Conservation (phyloP, 1,139 yeast species). For the Blastobotrys persicus region DNA sequence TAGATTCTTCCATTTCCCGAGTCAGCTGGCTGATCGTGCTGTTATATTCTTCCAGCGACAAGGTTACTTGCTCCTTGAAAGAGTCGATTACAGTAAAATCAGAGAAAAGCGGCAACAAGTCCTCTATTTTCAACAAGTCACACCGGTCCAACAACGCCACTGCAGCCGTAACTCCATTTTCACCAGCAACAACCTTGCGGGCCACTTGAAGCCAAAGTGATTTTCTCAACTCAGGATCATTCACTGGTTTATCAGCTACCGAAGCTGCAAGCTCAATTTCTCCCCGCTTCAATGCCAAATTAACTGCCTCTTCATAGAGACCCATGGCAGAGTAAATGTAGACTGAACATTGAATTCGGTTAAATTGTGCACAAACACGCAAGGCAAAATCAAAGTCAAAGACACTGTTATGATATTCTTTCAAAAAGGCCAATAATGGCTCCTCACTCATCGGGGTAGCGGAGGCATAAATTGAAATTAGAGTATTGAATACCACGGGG, state of each 20-base stretch:
- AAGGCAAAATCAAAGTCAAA: conserved; percentile 69
- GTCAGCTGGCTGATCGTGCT: conserved; percentile 60
- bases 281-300: conserved; percentile 62
- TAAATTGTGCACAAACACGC: conserved; percentile 63
- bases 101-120: conserved; percentile 79
- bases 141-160: conserved; percentile 48
- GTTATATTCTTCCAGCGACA: conserved; percentile 72
- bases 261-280: conserved; percentile 59
- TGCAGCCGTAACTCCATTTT: conserved; percentile 33
- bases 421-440: conserved; percentile 49
- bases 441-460: conserved; percentile 46
- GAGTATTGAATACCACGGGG: conserved; percentile 63
- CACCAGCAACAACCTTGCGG: conserved; percentile 49
- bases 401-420: conserved; percentile 27
- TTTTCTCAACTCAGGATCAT: conserved; percentile 54
- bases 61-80: conserved; percentile 78
- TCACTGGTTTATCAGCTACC: conserved; percentile 53
- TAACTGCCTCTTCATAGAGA: conserved; percentile 77
- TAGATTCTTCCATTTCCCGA: conserved; percentile 73
- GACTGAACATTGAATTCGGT: conserved; percentile 63
- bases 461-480: conserved; percentile 67
- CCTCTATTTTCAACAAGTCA: conserved; percentile 69
- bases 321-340: conserved; percentile 65
- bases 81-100: conserved; percentile 78
- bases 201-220: conserved; percentile 74